Evolutionary conservation across 225 moss, liverwort and hornwort genomes (phyloP).

Genomic region (Asterella californica): DNA sequence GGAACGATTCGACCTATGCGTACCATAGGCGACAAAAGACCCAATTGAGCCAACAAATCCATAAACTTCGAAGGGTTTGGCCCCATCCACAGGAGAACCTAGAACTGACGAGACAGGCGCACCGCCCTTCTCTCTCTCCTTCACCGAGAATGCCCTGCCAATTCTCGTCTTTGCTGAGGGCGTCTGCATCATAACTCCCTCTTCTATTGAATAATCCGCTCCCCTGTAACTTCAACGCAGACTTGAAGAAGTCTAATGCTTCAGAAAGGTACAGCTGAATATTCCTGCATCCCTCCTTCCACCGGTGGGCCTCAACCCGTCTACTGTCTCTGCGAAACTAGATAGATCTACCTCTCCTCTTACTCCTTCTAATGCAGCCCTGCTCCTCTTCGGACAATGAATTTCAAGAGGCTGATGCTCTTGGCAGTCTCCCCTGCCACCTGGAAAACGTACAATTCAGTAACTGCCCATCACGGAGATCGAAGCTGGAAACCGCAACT

Average conservation of each 20-base stretch:
- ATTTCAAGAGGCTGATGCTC: background rate
- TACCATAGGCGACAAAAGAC: conserved; percentile 66
- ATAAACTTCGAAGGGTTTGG: conserved; percentile 92
- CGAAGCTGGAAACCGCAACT: background rate
- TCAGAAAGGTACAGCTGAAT: background rate
- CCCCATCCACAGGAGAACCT: conserved; percentile 46
- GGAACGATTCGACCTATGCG: background rate
- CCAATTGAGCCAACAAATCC: conserved; percentile 94
- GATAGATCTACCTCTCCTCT: background rate
- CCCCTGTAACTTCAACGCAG: background rate
- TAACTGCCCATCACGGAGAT: background rate
- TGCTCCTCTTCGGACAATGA: background rate
- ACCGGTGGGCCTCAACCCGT: background rate
- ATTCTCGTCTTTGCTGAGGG: conserved; percentile 29
- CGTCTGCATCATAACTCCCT: conserved; percentile 11
- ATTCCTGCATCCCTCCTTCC: background rate
- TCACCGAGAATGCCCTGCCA: conserved; percentile 14
- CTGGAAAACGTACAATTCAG: background rate
- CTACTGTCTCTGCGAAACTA: background rate
- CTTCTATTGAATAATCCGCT: background rate
- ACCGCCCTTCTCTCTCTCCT: conserved; percentile 11
- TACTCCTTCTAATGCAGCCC: background rate
- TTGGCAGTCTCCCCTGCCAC: background rate
- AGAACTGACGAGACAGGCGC: conserved; percentile 11
- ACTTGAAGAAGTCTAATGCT: background rate